Evolutionary conservation across 2,329 filamentous ascomycete genomes (phyloP), one percentile per base, ranked within the genome.

Genomic region (Celoporthe dispersa): DNA sequence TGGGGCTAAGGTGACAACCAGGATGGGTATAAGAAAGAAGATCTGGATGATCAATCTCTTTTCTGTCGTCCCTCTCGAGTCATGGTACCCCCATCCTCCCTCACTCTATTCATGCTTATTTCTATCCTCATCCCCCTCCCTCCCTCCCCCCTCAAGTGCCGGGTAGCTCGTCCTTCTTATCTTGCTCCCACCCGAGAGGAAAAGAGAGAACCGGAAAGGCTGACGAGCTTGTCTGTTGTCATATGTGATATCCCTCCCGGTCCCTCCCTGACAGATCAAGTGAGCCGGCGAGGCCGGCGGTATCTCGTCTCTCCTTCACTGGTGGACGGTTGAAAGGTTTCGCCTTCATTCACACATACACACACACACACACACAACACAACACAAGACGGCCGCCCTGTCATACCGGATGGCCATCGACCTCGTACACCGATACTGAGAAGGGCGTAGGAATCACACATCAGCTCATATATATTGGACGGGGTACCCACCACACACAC

Each of bases 201-300:
- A 7, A 48, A 9, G 7, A 9, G 2, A 8, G n/a, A 48, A 67
- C n/a, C n/a, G n/a, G 69, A 63, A 67, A 64, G 51, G 57, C 61
- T 70, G 65, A 66, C 70, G 55, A 63, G 37, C 37, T 41, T 37
- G 44, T 25, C n/a, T 33, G 16, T 64, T 59, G 66, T 72, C 70
- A 73, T 64, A 67, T 68, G 71, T 70, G 67, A 70, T 25, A 66
- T 60, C 59, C 59, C 68, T 69, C 66, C 19, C 35, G 7, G 41
- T 68, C 66, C 68, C 59, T 66, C 71, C 66, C 63, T 71, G 68
- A 71, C 65, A 70, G 67, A 51, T 73, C 67, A 60, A 70, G 72
- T 76, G 76, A 77, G 77, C 76, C 77, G 77, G 77, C 76, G 51
- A 74, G 73, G 72, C 76, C 77, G 76, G 77, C 76, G 68, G 68